Percentiles rank a stretch among this genome's conserved stretches.
Conservation (phyloP, 768 basidiomycete species). For the Dioszegia crocea region DNA sequence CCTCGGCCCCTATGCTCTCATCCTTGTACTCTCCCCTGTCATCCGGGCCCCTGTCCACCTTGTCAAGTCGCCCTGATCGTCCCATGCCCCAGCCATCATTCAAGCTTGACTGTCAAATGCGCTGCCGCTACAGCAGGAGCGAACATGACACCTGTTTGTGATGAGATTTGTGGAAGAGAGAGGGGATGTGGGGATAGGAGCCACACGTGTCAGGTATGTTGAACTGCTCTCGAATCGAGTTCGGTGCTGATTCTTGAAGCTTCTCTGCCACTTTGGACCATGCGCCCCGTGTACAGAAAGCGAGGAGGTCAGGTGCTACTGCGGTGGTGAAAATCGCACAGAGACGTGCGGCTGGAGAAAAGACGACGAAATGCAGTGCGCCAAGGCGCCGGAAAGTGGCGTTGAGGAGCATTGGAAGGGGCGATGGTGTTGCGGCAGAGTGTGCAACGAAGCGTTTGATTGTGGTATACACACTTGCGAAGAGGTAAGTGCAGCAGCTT, state of each 20-base stretch:
- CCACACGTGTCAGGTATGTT: slow-evolving; percentile 64
- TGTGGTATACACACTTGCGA: slow-evolving; percentile 74
- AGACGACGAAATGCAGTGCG: slow-evolving; percentile 31
- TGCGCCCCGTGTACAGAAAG: slow-evolving; percentile 64
- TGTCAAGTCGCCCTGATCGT: slow-evolving; percentile 73
- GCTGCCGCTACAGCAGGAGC: slow-evolving; percentile 36
- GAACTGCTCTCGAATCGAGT: no score
- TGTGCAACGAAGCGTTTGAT: slow-evolving; percentile 66
- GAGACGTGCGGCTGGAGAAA: slow-evolving; percentile 60
- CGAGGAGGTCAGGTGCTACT: slow-evolving; percentile 68
- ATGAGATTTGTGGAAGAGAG: slow-evolving; percentile 59
- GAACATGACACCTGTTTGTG: slow-evolving; percentile 34
- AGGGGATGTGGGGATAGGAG: slow-evolving; percentile 52
- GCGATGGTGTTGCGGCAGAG: slow-evolving; percentile 58
- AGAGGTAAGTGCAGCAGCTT: slow-evolving; percentile 51
- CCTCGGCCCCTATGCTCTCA: slow-evolving; percentile 23
- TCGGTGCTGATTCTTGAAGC: slow-evolving; percentile 9
- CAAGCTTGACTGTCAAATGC: slow-evolving; percentile 54
- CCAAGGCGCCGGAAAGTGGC: slow-evolving; percentile 51
- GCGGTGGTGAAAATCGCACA: slow-evolving; percentile 63
- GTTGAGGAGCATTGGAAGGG: slow-evolving; percentile 63
- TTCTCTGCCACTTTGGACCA: slow-evolving; percentile 69
- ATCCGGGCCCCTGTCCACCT: slow-evolving; percentile 94
- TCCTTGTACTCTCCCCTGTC: slow-evolving; percentile 56
- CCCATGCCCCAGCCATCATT: slow-evolving; percentile 73